Evolutionary conservation across 1,284 basidiomycete genomes (phyloP).

Genomic region (Cyathus pygmaeus): DNA sequence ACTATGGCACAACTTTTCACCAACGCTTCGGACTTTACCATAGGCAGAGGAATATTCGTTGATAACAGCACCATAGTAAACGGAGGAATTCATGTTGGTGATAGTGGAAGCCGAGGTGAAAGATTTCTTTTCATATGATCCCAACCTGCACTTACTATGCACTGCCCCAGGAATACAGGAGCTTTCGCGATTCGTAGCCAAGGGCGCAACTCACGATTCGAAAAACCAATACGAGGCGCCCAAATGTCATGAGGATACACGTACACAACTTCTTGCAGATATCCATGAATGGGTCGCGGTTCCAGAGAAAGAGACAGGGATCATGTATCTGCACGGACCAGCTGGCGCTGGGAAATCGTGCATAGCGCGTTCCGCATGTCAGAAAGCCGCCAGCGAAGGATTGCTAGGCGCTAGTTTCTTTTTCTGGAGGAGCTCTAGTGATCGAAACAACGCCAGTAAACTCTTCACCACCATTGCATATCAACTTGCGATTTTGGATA

Average conservation of each 20-base stretch:
- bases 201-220: conserved; percentile 5
- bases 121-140: no score
- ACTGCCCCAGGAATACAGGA: background rate
- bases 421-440: conserved; percentile 6
- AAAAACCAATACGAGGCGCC: background rate
- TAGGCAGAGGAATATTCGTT: no score
- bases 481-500: conserved; percentile 9
- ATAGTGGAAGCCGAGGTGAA: no score
- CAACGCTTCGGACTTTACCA: no score
- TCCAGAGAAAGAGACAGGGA: background rate
- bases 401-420: conserved; percentile 16
- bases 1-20: no score
- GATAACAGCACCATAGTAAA: no score
- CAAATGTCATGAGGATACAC: background rate
- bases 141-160: no score
- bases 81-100: no score
- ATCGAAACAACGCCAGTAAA: conserved; percentile 1
- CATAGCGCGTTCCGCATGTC: conserved; percentile 12
- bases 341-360: conserved; percentile 15
- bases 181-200: background rate
- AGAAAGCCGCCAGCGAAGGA: background rate
- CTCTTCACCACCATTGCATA: conserved; percentile 16
- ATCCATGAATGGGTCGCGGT: background rate
- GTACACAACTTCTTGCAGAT: background rate
- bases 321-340: conserved; percentile 13